Base-by-base conservation (phyloP, 768 basidiomycete genomes). In the Pisolithus tinctorius region DNA sequence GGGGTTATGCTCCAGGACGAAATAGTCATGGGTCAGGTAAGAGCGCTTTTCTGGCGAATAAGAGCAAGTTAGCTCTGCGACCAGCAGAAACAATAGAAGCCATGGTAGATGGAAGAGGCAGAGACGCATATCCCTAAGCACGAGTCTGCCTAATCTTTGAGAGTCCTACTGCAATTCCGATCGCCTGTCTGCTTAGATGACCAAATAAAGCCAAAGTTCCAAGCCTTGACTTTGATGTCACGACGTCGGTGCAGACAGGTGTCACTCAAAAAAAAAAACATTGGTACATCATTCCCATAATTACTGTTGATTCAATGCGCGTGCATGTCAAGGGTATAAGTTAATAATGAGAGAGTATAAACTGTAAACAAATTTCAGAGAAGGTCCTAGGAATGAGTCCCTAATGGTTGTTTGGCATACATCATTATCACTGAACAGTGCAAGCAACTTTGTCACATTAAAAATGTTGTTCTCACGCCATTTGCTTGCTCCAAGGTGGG, bases 11-110 rank as follows among this genome's bases (percentile, higher is more conserved):
- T 84, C 82, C 27, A 91, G 61, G 48, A 85, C 79, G 73, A 94
- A 97, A 73, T 99, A 98, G 59, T 85, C 75, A 67, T 88, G 82
- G 13, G 79, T 77, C 53, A 73, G 62, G 58, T 90, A 84, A 38
- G 69, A 71, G 26, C 77, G 78, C 56, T 73, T 78, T 48, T 73
- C 66, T n/a, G 77, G 79, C 25, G 62, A 53, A 20, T 72, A 71
- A 49, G 63, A 52, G 44, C 56, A 59, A 23, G 60, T 57, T 41
- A 60, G 57, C 14, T 58, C 58, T n/a, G 61, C 62, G 37, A 68
- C 58, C 26, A 72, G 53, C 31, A 58, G 50, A 20, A 71, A 58
- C 36, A 68, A 34, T 46, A 65, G 55, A 9, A 52, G 55, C 38
- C 62, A 53, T 13, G 52, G 55, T 25, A 59, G 45, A 38, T 20